These are phyloP conservation scores for Tetrahymena elliotti DNA, from an alignment of 73 alveolate species.

Conservation along the genomic window DNA sequence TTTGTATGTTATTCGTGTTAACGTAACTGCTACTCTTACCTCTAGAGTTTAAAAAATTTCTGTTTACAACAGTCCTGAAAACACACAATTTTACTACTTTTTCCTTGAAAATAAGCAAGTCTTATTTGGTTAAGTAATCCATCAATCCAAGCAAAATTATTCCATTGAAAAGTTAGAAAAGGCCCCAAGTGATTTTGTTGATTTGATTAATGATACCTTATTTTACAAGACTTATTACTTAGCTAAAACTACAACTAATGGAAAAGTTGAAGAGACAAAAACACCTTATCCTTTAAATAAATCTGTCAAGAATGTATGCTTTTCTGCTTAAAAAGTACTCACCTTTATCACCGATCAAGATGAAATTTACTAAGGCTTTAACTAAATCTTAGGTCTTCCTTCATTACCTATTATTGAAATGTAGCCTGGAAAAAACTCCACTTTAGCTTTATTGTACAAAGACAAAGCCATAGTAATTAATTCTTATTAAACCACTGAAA, in stretches of 20 bases:
- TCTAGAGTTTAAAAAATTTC: neutral
- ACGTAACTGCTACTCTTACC: neutral
- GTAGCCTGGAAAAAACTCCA: neutral
- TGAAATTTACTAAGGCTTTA: neutral
- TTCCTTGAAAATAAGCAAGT: neutral
- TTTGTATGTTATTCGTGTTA: too few relatives aligned
- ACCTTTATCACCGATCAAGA: neutral
- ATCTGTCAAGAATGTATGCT: neutral
- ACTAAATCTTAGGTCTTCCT: neutral
- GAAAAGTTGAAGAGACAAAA: neutral
- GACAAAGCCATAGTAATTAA: neutral
- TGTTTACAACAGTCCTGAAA: neutral
- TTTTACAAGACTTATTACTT: neutral
- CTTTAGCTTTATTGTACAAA: neutral
- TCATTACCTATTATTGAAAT: neutral
- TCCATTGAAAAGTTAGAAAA: neutral
- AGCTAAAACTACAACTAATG: neutral
- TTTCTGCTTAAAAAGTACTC: neutral
- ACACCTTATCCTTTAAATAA: neutral
- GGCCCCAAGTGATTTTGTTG: neutral
- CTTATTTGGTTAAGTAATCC: neutral
- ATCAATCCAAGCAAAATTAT: neutral
- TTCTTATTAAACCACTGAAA: neutral
- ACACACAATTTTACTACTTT: neutral
- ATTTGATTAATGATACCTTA: neutral